Base-by-base conservation (phyloP, 1,284 basidiomycete genomes). In the Malassezia yamatoensis region DNA sequence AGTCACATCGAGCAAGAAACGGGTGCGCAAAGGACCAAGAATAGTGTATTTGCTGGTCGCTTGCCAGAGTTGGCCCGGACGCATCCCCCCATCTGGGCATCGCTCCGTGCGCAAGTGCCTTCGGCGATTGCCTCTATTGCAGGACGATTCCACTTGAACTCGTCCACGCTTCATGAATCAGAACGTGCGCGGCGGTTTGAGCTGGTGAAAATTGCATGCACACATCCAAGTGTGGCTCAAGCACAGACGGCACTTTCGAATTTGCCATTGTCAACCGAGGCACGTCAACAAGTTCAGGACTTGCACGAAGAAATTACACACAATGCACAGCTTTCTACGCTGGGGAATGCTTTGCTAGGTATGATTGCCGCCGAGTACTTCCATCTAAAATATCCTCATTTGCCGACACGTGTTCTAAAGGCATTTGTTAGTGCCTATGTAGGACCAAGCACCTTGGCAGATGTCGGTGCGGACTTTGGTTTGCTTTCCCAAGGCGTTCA, bases 321-420 rank as follows among this genome's bases (percentile, higher is more conserved):
- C 82, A 96, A 96, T 77, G 84, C 81, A n/a, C 82, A 86, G 45
- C 81, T 96, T 5, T 80, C 86, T 0, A 77, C 82, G 0, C 77
- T 94, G 6, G 93, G 93, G 33, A 96, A 96, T 77, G 82, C 87
- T 1, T 80, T 98, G 51, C 81, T 96, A 71, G 93, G 93, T 49
- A 80, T 96, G 38, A 88, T 96, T 65, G 87, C 88, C 5, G 79
- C 87, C 0, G 93, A 99, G 77, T 83, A 85, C 72, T 77, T 96
- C 33, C 81, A 88, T 57, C 80, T 85, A 8, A 80, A 83, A 44
- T 96, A 87, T 76, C 93, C 94, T 0, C 85, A 94, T 74, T 80
- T 98, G 20, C 93, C 93, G 1, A 90, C 88, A 20, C 82, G 85
- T 49, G 88, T 89, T 16, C 78, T 91, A 66, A 91, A 94, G 77